Percentiles rank a stretch among this genome's conserved stretches.
These are phyloP conservation scores for Trichoderma pleuroti DNA, from an alignment of 2,329 filamentous ascomycete species.

Conservation along the genomic window DNA sequence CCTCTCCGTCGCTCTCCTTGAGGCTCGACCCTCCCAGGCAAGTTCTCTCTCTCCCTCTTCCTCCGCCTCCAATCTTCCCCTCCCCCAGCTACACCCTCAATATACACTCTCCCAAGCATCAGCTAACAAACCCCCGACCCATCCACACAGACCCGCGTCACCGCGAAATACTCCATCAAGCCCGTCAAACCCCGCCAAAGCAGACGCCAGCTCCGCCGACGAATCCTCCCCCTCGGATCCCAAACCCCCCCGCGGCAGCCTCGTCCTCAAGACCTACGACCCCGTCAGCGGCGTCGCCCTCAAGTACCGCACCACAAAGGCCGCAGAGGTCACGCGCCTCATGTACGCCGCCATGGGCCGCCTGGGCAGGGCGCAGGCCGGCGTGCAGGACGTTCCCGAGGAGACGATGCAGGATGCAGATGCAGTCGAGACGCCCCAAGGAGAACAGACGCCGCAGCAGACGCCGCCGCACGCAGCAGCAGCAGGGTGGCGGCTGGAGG, in stretches of 20 bases:
- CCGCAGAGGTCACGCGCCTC: conserved; percentile 81
- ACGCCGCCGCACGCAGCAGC: conserved; percentile 27
- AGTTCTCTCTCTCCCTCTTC: not conserved
- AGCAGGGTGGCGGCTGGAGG: conserved; percentile 16
- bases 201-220: conserved; percentile 23
- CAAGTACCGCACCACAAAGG: conserved; percentile 89
- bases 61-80: not conserved
- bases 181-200: conserved; percentile 33
- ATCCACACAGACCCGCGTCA: conserved; percentile 72
- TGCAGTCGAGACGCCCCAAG: conserved; percentile 24
- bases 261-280: conserved; percentile 88
- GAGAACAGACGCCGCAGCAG: conserved; percentile 28
- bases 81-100: not conserved
- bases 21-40: conserved; percentile 81
- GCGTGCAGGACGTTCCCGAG: conserved; percentile 45
- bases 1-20: conserved; percentile 78
- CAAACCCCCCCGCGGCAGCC: conserved; percentile 60
- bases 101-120: not conserved
- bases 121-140: not conserved
- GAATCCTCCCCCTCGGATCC: conserved; percentile 18
- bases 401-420: conserved; percentile 42
- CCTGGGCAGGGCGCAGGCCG: conserved; percentile 67
- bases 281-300: conserved; percentile 75
- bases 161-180: conserved; percentile 81
- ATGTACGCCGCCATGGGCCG: conserved; percentile 68